These are phyloP conservation scores for Fusarium temperatum DNA, from an alignment of 2,329 filamentous ascomycete species.

Conservation along the genomic window DNA sequence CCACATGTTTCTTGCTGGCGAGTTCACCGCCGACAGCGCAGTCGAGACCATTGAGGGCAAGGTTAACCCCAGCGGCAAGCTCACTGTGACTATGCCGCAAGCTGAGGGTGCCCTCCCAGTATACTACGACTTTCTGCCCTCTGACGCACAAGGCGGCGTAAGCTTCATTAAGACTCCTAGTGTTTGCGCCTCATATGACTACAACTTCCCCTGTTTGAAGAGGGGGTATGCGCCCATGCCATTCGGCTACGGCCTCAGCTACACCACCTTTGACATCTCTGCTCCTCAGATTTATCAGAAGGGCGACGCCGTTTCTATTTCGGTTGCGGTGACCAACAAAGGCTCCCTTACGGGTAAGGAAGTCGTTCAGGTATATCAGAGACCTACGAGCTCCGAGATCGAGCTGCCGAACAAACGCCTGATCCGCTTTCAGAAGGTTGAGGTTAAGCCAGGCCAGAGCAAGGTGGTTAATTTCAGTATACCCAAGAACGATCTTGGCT, in stretches of 20 bases:
- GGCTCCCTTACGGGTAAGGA: background rate
- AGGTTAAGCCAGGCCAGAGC: background rate
- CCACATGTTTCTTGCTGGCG: background rate
- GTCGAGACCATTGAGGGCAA: background rate
- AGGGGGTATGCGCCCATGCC: background rate
- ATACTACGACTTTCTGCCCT: background rate
- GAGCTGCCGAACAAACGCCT: background rate
- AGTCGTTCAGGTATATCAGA: background rate
- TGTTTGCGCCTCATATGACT: background rate
- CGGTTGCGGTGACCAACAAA: background rate
- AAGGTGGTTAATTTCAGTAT: background rate
- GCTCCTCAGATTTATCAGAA: background rate
- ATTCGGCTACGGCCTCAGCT: background rate
- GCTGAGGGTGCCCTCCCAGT: background rate
- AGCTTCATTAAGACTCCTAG: background rate
- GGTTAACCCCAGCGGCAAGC: background rate
- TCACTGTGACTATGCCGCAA: background rate
- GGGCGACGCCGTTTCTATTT: background rate
- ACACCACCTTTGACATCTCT: background rate
- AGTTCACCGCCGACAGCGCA: background rate
- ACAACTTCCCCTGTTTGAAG: background rate
- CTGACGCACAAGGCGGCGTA: background rate
- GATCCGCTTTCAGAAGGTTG: background rate
- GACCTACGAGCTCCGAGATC: background rate
- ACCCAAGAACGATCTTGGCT: background rate